Percentiles rank a stretch among this genome's conserved stretches.
phyloP scores from a whole-genome alignment of 2,329 filamentous ascomycete genomes.

The Xylariaceae sp. region DNA sequence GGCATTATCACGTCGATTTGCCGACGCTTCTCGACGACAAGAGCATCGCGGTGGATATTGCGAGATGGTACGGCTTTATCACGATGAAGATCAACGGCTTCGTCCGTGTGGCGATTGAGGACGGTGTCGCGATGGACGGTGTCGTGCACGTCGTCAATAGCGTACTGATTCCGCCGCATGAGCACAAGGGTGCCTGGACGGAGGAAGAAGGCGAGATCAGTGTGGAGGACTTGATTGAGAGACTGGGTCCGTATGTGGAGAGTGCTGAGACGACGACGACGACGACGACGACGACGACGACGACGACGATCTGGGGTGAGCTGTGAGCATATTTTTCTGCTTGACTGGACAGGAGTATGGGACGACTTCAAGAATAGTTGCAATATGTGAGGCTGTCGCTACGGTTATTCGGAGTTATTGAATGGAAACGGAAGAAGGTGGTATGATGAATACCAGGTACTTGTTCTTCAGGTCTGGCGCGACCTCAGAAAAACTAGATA shows the following conservation, averaged over 20 bases:
- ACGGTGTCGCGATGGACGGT: slow-evolving; percentile 72
- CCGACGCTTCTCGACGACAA: slow-evolving; percentile 66
- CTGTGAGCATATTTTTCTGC: neutral
- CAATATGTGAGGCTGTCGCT: no score
- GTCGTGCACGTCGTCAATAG: slow-evolving; percentile 73
- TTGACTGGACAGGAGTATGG: no score
- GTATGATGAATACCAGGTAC: no score
- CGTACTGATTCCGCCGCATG: slow-evolving; percentile 73
- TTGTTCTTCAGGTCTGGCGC: no score
- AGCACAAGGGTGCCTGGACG: slow-evolving; percentile 29
- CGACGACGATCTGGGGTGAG: neutral
- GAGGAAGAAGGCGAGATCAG: slow-evolving; percentile 45
- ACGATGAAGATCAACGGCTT: slow-evolving; percentile 74
- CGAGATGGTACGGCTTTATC: slow-evolving; percentile 62
- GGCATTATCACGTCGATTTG: slow-evolving; percentile 64
- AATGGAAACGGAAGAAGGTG: no score
- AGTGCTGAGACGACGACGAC: slow-evolving; percentile 17
- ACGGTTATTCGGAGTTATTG: no score
- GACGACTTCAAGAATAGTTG: no score
- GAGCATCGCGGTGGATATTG: slow-evolving; percentile 67
- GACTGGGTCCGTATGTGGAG: slow-evolving; percentile 34
- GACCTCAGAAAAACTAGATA: no score
- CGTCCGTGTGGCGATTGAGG: slow-evolving; percentile 59
- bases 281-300: neutral
- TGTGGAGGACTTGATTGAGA: slow-evolving; percentile 16